Evolutionary conservation across 768 basidiomycete genomes (phyloP), one percentile per base, ranked within the genome.

Genomic region (Amanita subjunquillea): DNA sequence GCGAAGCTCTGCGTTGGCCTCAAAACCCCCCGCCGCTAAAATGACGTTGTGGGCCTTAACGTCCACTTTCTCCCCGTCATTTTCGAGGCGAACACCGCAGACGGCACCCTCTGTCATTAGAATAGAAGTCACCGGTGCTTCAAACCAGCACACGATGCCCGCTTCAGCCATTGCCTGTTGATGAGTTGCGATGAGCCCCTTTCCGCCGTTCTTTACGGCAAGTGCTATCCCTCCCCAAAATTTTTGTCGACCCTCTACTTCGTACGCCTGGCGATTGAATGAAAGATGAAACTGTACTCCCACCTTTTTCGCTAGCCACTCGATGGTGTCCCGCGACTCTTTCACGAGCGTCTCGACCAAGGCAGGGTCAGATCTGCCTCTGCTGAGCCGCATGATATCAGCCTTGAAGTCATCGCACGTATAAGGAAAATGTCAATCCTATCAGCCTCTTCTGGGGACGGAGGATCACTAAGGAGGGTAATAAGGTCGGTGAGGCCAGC

Each of bases 201-300:
- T 86, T 9, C 85, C 84, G 2, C 83, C 83, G 37, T 78, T 77
- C 50, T 76, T 70, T n/a, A 79, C 77, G 56, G 75, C 73, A 23
- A 85, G 69, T 7, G 75, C 80, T 65, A 86, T 65, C 5, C 83
- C 85, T 20, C 84, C 83, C 83, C 83, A 86, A 59, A 86, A 86
- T 55, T 73, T 80, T 57, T 80, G 76, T 52, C 76, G 69, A 38
- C 81, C 82, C 20, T 74, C 65, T 27, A 84, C 76, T 50, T 79
- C 73, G 63, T 85, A 86, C 8, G 84, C 83, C 60, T 86, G 83
- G 8, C 83, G 69, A 60, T 85, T 72, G 61, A 82, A 82, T 5
- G 82, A 73, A 20, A 85, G 65, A 22, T 65, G 64, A 65, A 83
- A 86, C 2, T 77, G 77, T 1, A 85, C 62, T 5, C 70, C 65